A percentile compares a stretch with the other conserved stretches of the same genome.
phyloP scores from a whole-genome alignment of 2,329 filamentous ascomycete species.

The Dactylellina haptotyla region DNA sequence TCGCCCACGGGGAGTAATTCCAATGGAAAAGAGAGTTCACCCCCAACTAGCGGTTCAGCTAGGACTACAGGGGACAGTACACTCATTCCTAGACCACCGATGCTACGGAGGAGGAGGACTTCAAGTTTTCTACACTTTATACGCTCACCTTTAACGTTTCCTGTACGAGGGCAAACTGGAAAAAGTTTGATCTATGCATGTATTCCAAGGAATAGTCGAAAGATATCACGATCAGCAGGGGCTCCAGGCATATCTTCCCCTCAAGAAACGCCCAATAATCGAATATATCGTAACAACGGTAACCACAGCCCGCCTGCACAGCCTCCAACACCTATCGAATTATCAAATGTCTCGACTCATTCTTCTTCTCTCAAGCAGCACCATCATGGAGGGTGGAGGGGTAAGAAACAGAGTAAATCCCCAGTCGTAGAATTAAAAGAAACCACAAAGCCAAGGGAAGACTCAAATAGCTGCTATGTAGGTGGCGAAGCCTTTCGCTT shows the following conservation, averaged over 20 bases:
- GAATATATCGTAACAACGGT: constrained; percentile 2
- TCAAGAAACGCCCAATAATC: constrained; percentile 21
- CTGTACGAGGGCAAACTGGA: constrained; percentile 10
- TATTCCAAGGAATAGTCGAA: constrained; percentile 27
- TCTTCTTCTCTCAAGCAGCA: constrained; percentile 11
- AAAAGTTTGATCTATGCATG: constrained; percentile 28
- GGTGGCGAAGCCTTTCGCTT: constrained; percentile 43
- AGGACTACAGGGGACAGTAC: neutral
- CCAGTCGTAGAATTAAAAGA: neutral
- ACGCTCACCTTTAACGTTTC: constrained; percentile 34
- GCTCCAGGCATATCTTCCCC: neutral
- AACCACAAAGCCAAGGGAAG: neutral
- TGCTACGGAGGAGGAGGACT: constrained; percentile 22
- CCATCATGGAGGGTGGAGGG: constrained; percentile 21
- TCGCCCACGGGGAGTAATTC: neutral
- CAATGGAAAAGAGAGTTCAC: neutral
- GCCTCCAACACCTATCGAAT: constrained; percentile 17
- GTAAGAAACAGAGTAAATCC: constrained; percentile 9
- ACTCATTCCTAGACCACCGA: neutral
- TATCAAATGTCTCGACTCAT: constrained; percentile 6
- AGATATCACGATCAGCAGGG: neutral
- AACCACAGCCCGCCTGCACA: neutral
- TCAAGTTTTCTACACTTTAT: constrained; percentile 26
- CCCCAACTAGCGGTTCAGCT: neutral
- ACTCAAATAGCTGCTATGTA: constrained; percentile 20